Percentiles rank a stretch among this genome's conserved stretches.
Conservation (phyloP, 2,329 filamentous ascomycete genomes). For the Apiospora malaysiana region DNA sequence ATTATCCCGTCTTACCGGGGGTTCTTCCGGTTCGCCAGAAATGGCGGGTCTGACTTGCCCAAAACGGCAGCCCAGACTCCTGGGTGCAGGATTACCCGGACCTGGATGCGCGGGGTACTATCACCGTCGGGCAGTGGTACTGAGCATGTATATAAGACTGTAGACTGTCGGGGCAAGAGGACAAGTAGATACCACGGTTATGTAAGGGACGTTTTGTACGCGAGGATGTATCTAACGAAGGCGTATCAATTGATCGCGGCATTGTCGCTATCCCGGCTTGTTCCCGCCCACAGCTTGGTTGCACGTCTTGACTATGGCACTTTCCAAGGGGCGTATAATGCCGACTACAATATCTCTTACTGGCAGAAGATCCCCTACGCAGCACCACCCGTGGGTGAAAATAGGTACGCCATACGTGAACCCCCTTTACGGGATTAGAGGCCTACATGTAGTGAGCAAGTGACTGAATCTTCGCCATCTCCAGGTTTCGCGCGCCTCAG, state of each 20-base stretch:
- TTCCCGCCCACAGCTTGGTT: slow-evolving; percentile 37
- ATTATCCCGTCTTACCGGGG: neutral
- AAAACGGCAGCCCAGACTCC: slow-evolving; percentile 7
- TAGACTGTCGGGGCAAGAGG: neutral
- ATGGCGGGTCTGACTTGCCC: slow-evolving; percentile 10
- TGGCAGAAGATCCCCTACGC: slow-evolving; percentile 67
- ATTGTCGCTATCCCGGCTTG: neutral
- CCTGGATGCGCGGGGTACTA: neutral
- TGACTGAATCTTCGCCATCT: neutral
- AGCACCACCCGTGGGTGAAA: slow-evolving; percentile 60
- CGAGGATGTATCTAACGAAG: neutral
- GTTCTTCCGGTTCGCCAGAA: neutral
- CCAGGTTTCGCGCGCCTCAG: slow-evolving; percentile 64
- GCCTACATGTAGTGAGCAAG: neutral
- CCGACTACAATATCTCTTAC: slow-evolving; percentile 61
- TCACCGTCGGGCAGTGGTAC: neutral
- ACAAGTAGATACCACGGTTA: no score
- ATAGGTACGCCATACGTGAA: slow-evolving; percentile 37
- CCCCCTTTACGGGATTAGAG: neutral
- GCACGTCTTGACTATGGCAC: slow-evolving; percentile 54
- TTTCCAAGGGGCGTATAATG: slow-evolving; percentile 58
- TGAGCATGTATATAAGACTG: neutral
- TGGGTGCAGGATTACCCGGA: neutral
- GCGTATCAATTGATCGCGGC: neutral
- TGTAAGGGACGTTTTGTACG: neutral